Conservation (phyloP, 148 eudicot genomes). For the Rhododendron griersonianum region DNA sequence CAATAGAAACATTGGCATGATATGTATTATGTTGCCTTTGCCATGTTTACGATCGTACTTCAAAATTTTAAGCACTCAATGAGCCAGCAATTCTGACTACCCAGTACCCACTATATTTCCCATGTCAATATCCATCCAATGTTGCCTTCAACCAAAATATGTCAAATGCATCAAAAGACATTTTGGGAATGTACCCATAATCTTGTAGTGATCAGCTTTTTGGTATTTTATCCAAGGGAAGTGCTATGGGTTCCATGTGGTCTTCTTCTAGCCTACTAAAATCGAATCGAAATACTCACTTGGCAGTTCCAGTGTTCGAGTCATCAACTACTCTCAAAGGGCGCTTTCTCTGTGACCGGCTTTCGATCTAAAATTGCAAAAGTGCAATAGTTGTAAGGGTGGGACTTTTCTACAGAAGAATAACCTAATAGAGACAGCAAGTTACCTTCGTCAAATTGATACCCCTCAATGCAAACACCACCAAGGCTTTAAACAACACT, state of each 20-base stretch:
- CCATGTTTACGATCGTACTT: neutral
- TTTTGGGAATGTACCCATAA: neutral
- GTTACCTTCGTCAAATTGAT: conserved; percentile 83
- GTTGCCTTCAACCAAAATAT: neutral
- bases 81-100: neutral
- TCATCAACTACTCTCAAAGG: conserved; percentile 91
- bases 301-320: conserved; percentile 77
- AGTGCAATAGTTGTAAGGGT: neutral
- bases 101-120: neutral
- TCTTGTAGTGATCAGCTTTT: neutral
- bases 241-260: neutral
- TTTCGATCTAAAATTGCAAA: conserved; percentile 55
- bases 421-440: neutral
- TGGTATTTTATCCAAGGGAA: too few species aligned
- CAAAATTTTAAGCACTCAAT: neutral
- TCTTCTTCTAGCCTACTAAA: neutral
- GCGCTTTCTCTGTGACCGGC: conserved; percentile 85
- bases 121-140: neutral
- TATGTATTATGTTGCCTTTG: neutral
- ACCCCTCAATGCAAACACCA: conserved; percentile 78
- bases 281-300: conserved; percentile 41
- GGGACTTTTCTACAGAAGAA: neutral
- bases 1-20: neutral
- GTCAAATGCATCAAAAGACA: neutral
- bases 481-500: conserved; percentile 79